Base-by-base conservation (phyloP, 164 flowering plant species). In the Paratinospora sagittata region DNA sequence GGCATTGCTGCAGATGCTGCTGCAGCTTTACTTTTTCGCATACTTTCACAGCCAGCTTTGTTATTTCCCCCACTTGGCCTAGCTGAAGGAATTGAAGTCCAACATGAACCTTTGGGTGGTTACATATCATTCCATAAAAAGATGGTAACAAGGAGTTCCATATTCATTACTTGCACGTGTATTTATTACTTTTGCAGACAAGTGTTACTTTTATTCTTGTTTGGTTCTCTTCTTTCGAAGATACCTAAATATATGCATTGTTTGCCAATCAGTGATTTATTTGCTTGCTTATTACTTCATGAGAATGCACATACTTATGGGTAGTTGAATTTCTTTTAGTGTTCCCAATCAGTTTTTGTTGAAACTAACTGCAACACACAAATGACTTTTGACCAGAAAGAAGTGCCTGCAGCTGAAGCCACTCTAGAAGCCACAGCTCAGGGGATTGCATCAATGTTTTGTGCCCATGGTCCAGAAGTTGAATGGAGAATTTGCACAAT, bases 401-500 rank as follows among this genome's bases (percentile, higher is more conserved):
- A 92, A 86, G 85, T 82, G 72, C 90, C 93, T 67, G 85, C 85
- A 58, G 87, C 88, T 68, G 98, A 89, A 85, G 97, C 98, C 70
- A 86, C 97, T 60, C 88, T 89, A 73, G 98, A 94, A 77, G 97
- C 98, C 68, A 94, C 98, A 70, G 98, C 98, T 64, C 97, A 94
- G 81, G 98, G 98, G 68, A 89, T 94, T 84, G 97, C 95, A 74
- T 94, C 98, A 30, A 86, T 94, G 92, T 90, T 94, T 72, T 92
- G 98, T 82, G 95, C 97, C 63, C 96, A 94, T 80, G 98, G 98
- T 58, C 98, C 97, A 33, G 98, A 94, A 78, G 98, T 94, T 78
- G 98, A 93, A 80, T 93, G 98, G 98, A 86, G 98, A 82, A 93
- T 93, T 68, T 93, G 98, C 68, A 93, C 96, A 62, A 91, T 93